These are phyloP conservation scores for Globisporangium ultimum DNA, from an alignment of 352 stramenopile species.

Conservation along the genomic window DNA sequence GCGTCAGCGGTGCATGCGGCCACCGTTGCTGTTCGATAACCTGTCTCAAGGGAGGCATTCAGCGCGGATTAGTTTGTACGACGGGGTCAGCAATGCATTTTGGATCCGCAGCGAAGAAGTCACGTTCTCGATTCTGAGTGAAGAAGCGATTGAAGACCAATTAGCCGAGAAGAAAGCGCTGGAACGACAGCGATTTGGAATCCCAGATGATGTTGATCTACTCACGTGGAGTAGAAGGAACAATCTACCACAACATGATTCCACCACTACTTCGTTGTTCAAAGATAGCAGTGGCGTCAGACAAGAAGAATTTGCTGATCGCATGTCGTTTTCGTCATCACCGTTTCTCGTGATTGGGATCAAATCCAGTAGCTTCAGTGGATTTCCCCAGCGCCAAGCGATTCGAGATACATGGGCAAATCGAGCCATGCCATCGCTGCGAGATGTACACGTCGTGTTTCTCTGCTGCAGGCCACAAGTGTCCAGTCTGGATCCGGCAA, in stretches of 20 bases:
- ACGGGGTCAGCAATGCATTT: background rate
- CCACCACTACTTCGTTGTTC: background rate
- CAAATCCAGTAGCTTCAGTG: slow-evolving; percentile 33
- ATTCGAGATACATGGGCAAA: slow-evolving; percentile 41
- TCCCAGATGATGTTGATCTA: background rate
- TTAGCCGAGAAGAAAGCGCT: background rate
- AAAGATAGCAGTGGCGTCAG: background rate
- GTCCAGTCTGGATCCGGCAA: background rate
- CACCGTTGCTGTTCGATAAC: background rate
- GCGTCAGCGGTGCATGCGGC: background rate
- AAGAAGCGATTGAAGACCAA: background rate
- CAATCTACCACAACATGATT: background rate
- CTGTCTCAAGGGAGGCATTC: background rate
- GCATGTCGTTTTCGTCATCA: background rate
- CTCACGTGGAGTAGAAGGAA: background rate
- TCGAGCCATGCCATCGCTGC: slow-evolving; percentile 6
- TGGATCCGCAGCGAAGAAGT: background rate
- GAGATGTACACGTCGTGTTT: slow-evolving; percentile 24
- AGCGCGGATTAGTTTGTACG: background rate
- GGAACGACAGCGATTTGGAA: background rate
- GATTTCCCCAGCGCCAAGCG: slow-evolving; percentile 31
- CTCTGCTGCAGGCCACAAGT: slow-evolving; percentile 16
- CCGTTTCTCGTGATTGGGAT: slow-evolving; percentile 33
- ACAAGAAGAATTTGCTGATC: background rate
- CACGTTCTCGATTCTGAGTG: background rate